phyloP scores from a whole-genome alignment of 1,284 basidiomycete genomes.

The Meripilus lineatus region DNA sequence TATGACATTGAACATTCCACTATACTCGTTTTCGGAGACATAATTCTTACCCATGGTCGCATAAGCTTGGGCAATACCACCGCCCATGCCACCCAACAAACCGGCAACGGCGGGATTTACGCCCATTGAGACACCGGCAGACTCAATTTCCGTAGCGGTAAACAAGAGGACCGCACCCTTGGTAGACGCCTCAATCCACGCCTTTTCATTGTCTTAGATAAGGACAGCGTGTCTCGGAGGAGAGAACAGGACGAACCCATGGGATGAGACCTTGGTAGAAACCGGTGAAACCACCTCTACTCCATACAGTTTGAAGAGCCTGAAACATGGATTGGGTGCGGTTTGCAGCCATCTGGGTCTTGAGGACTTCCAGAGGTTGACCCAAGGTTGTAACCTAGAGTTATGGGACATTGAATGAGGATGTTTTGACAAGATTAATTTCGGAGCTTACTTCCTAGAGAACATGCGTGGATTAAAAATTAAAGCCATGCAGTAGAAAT shows the following conservation, averaged over 20 bases:
- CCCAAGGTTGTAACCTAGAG: conserved; percentile 93
- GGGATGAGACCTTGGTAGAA: conserved; percentile 99
- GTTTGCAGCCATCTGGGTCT: conserved; percentile 98
- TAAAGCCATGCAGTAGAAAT: background rate
- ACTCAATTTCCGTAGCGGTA: conserved; percentile 93
- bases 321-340: conserved; percentile 87
- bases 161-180: conserved; percentile 97
- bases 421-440: conserved; percentile 10
- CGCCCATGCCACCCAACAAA: conserved; percentile 94
- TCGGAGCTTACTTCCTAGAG: conserved; percentile 13
- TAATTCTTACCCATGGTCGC: conserved; percentile 90
- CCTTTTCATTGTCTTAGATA: conserved; percentile 42
- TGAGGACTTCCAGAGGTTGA: conserved; percentile 97
- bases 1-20: conserved; percentile 2
- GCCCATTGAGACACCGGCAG: conserved; percentile 58
- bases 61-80: conserved; percentile 97
- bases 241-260: conserved; percentile 61
- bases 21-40: background rate
- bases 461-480: background rate
- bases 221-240: too few relatives aligned
- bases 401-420: conserved; percentile 11
- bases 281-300: conserved; percentile 84
- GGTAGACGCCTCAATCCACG: conserved; percentile 99
- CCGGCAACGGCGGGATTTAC: conserved; percentile 82
- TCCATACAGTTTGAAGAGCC: conserved; percentile 85